Evolutionary conservation across 768 basidiomycete species (phyloP), one percentile per base, ranked within the genome.

Genomic region (Mrakia frigida): DNA sequence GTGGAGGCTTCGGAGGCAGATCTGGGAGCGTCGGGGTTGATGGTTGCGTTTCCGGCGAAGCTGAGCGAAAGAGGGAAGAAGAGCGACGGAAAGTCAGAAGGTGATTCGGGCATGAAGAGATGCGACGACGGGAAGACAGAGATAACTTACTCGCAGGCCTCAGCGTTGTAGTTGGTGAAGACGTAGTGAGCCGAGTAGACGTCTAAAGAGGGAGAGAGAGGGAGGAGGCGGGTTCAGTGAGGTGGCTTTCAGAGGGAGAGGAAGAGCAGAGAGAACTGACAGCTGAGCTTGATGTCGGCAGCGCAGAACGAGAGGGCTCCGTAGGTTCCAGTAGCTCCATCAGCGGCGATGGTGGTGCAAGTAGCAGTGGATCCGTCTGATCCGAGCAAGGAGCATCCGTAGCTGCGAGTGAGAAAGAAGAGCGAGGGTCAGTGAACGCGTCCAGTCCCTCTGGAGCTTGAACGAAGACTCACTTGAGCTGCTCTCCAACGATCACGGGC

Each of bases 21-120:
- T 23, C 9, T 71, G 16, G 76, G 76, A 2, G 76, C 71, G 50
- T 52, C 81, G 23, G 85, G 16, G 80, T 92, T 91, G 79, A 92
- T 85, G 23, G 92, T 92, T 7, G 89, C 94, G 81, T 97, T 97
- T 11, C 94, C 93, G 72, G 83, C 83, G 82, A 97, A 96, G 85
- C 52, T 53, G 53, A 14, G 23, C 3, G 46, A 28, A 33, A 5
- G n/a, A 28, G 16, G n/a, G n/a, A 16, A 72, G 31, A 39, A 37
- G 5, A 31, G n/a, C 4, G 7, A 28, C 33, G 18, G 25, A 56
- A 35, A 0, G 52, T 31, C 70, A 71, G 50, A 21, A n/a, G 14
- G 13, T 28, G 70, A 71, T 9, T 9, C 11, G 39, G 46, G 28
- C 2, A 37, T 1, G 35, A 43, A 16, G n/a, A 14, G 53, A 35